A percentile compares a stretch with the other conserved stretches of the same genome.
phyloP scores from a whole-genome alignment of 2,329 filamentous ascomycete species.

The Ceratocystis harringtonii region DNA sequence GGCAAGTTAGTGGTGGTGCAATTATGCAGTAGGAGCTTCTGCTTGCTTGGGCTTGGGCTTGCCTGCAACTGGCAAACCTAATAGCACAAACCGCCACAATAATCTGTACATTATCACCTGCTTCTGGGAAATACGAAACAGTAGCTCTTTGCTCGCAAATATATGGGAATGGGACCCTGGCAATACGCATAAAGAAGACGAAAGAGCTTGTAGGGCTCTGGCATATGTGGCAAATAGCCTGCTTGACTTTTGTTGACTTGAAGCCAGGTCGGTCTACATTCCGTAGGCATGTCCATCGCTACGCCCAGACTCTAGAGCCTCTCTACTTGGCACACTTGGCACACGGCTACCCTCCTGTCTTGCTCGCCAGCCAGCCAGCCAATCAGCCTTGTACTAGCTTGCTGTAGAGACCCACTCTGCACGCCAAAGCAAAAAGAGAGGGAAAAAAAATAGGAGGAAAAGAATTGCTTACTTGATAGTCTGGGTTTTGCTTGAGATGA shows the following conservation, averaged over 20 bases:
- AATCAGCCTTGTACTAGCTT: not conserved
- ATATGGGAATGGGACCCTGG: too few species aligned
- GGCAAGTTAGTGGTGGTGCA: conserved; percentile 8
- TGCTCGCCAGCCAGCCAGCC: not conserved
- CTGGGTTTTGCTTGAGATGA: not conserved
- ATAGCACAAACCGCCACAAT: too few species aligned
- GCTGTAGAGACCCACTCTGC: not conserved
- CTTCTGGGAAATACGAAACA: not conserved
- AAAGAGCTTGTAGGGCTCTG: too few species aligned
- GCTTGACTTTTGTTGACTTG: too few species aligned
- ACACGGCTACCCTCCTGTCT: too few species aligned
- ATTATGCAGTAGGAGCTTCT: not conserved
- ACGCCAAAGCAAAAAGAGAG: not conserved
- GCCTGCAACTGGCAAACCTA: not conserved
- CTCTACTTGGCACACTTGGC: not conserved
- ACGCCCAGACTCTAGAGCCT: not conserved
- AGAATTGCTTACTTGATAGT: not conserved
- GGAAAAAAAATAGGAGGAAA: not conserved
- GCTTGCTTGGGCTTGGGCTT: not conserved
- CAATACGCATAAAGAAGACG: too few species aligned
- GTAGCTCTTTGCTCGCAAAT: too few species aligned
- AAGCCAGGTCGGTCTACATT: too few species aligned
- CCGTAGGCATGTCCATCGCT: not conserved
- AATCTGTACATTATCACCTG: too few species aligned
- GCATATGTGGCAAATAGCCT: too few species aligned